Conservation (phyloP, 352 stramenopile genomes). For the Lagenidium sp. region DNA sequence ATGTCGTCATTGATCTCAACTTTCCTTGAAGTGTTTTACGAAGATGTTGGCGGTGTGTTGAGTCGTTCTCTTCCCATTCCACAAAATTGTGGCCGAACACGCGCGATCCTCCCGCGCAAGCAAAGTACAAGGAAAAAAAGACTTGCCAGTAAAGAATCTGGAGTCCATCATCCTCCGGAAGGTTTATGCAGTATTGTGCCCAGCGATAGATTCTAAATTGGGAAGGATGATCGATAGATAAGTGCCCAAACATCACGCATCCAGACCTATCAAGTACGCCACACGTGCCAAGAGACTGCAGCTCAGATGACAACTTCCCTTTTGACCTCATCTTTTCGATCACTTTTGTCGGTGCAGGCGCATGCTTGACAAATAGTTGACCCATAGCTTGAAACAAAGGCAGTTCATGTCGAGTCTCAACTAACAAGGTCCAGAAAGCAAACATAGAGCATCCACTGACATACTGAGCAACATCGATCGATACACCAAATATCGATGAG, state of each 20-base stretch:
- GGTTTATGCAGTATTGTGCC: conserved; percentile 14
- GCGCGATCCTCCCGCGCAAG: conserved; percentile 14
- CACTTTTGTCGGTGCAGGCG: conserved; percentile 71
- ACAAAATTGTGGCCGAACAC: conserved; percentile 27
- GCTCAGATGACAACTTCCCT: conserved; percentile 35
- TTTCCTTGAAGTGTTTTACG: conserved; percentile 20
- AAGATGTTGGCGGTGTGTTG: conserved; percentile 12
- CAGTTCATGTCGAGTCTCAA: conserved; percentile 72
- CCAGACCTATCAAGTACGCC: conserved; percentile 5
- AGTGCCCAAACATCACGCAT: conserved; percentile 13
- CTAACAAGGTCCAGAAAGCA: conserved; percentile 52
- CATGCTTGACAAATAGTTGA: conserved; percentile 60
- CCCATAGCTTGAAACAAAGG: conserved; percentile 58
- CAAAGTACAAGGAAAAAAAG: conserved; percentile 30
- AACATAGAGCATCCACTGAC: conserved; percentile 55
- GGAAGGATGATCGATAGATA: conserved; percentile 9
- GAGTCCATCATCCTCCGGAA: conserved; percentile 16
- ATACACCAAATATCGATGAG: conserved; percentile 55
- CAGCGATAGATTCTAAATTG: conserved; percentile 26
- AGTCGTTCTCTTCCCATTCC: conserved; percentile 15
- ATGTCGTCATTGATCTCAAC: conserved; percentile 17
- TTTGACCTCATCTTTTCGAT: conserved; percentile 68
- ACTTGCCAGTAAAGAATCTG: conserved; percentile 34
- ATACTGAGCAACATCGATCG: conserved; percentile 50
- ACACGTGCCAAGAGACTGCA: conserved; percentile 14